Evolutionary conservation across 208 protist genomes (phyloP).

Genomic region (Leptomonas pyrrhocoris): DNA sequence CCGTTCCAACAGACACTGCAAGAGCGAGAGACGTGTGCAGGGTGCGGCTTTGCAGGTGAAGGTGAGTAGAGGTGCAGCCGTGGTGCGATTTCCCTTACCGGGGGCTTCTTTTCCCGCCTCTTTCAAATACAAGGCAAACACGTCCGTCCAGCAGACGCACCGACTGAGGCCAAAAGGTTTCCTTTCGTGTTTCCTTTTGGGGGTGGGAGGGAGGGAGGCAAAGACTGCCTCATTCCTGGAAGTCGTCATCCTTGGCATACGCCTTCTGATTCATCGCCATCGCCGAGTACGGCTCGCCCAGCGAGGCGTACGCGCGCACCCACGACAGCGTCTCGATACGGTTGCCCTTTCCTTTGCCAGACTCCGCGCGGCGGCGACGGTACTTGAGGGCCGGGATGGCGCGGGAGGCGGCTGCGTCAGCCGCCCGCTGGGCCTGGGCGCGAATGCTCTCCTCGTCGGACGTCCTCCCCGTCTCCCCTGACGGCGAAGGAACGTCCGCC

Average conservation of each 20-base stretch:
- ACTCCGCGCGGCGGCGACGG: constrained; percentile 22
- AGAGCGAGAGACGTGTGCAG: too few species aligned
- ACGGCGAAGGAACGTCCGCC: not conserved
- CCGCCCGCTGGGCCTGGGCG: constrained; percentile 28
- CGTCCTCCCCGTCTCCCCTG: not conserved
- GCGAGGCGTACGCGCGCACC: constrained; percentile 58
- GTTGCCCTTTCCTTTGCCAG: constrained; percentile 9
- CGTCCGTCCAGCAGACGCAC: too few species aligned
- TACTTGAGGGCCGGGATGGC: constrained; percentile 22
- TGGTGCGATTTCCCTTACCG: too few species aligned
- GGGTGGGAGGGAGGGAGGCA: not conserved
- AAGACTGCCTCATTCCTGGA: constrained; percentile 7
- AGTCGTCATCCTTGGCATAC: constrained; percentile 25
- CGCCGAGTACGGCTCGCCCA: constrained; percentile 56
- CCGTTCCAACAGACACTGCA: too few species aligned
- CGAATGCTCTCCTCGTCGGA: constrained; percentile 7
- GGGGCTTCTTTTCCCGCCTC: too few species aligned
- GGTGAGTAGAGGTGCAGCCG: too few species aligned
- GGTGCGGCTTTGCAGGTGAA: too few species aligned
- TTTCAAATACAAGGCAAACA: too few species aligned
- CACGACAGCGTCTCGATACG: constrained; percentile 42
- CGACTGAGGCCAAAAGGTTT: too few species aligned
- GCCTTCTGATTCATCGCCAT: constrained; percentile 52
- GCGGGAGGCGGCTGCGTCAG: constrained; percentile 9
- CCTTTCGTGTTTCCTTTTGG: too few species aligned